These are phyloP conservation scores for Penicillium robsamsonii DNA, from an alignment of 495 filamentous ascomycete genomes.

Conservation along the genomic window DNA sequence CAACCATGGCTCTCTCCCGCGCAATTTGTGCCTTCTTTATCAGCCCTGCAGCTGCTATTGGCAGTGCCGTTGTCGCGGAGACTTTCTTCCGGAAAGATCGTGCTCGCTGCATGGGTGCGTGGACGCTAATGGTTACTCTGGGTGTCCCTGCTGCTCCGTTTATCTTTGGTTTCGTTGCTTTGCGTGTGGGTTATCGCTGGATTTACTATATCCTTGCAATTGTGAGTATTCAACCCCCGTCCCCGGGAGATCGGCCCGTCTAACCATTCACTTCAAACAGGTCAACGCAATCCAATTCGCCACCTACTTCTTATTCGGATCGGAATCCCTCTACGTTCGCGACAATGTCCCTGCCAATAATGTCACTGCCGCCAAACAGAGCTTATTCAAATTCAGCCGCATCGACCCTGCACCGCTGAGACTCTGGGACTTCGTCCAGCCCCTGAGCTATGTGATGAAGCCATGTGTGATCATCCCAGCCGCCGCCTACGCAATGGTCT, in stretches of 20 bases:
- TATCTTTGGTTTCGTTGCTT: conserved; percentile 48
- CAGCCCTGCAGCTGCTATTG: conserved; percentile 42
- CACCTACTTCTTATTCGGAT: conserved; percentile 51
- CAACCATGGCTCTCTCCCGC: conserved; percentile 39
- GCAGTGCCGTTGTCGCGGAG: conserved; percentile 48
- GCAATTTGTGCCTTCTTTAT: conserved; percentile 52
- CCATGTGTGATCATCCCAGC: conserved; percentile 48
- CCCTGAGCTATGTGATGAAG: conserved; percentile 37
- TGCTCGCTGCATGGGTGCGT: conserved; percentile 47
- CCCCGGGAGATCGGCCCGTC: neutral
- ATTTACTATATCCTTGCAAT: conserved; percentile 49
- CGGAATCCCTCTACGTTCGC: conserved; percentile 53
- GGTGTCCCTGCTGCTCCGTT: conserved; percentile 49
- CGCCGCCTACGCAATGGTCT: conserved; percentile 52
- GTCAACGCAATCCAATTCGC: conserved; percentile 55
- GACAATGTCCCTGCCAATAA: conserved; percentile 8
- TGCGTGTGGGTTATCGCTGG: conserved; percentile 43
- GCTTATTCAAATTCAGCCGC: conserved; percentile 44
- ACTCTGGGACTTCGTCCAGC: conserved; percentile 47
- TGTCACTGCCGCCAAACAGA: conserved; percentile 20
- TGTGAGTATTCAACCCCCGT: conserved; percentile 18
- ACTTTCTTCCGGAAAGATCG: conserved; percentile 47
- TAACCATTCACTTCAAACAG: conserved; percentile 21
- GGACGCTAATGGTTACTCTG: conserved; percentile 38
- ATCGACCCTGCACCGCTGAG: conserved; percentile 50